Conservation (phyloP, 306 rosid species). For the Dryas alaskensis region DNA sequence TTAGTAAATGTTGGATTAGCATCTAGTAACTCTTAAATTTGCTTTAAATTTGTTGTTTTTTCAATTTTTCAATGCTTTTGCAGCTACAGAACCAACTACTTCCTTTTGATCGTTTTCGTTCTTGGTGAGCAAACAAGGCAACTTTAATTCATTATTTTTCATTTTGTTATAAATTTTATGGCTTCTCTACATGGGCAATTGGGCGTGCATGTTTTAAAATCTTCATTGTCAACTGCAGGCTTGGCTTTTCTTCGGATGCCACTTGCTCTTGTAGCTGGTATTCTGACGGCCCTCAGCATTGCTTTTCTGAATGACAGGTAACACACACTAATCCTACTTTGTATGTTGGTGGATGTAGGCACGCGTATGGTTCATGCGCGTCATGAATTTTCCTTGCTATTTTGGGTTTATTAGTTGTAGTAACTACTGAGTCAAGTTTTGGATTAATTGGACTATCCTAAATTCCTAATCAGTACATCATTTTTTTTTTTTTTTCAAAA, state of each 20-base stretch:
- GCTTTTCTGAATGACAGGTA: constrained; percentile 97
- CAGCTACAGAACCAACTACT: constrained; percentile 96
- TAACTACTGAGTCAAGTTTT: constrained; percentile 1
- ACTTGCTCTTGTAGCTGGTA: constrained; percentile 71
- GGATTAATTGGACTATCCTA: neutral
- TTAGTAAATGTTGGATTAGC: neutral
- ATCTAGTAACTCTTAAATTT: neutral
- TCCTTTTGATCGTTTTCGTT: constrained; percentile 70
- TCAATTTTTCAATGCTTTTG: constrained; percentile 18
- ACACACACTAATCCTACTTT: neutral
- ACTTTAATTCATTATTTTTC: neutral
- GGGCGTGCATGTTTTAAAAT: neutral
- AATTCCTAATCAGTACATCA: neutral
- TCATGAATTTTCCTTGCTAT: neutral
- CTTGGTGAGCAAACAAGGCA: constrained; percentile 61
- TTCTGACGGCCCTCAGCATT: constrained; percentile 78
- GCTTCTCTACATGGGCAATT: neutral
- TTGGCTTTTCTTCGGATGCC: constrained; percentile 91
- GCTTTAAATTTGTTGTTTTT: neutral
- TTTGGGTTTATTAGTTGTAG: neutral
- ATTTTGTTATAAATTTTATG: neutral
- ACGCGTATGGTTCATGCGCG: neutral
- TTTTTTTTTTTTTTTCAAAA: neutral
- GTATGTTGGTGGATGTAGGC: neutral
- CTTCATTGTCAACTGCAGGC: constrained; percentile 46